These are phyloP conservation scores for Monosporascus sp. DNA, from an alignment of 2,329 filamentous ascomycete genomes.

Conservation along the genomic window DNA sequence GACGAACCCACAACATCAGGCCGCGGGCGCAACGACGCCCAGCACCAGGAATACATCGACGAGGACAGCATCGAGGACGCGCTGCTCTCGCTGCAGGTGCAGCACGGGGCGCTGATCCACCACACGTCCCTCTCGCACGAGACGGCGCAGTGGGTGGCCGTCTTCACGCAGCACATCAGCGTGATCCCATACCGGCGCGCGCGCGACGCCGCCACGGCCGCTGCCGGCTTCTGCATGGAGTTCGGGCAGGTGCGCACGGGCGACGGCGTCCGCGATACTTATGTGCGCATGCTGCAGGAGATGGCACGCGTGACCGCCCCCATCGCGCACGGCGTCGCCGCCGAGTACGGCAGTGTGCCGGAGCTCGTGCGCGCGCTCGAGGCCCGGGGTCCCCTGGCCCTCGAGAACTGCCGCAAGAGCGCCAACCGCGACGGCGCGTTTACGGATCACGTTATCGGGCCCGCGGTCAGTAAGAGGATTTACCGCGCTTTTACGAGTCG, in stretches of 20 bases:
- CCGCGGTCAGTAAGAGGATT: constrained; percentile 52
- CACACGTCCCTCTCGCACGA: constrained; percentile 57
- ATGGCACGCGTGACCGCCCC: constrained; percentile 65
- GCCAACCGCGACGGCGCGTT: constrained; percentile 52
- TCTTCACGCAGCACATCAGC: constrained; percentile 74
- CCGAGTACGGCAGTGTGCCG: constrained; percentile 52
- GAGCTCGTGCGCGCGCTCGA: constrained; percentile 56
- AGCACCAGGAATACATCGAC: constrained; percentile 47
- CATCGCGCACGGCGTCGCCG: constrained; percentile 64
- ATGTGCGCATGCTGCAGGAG: constrained; percentile 70
- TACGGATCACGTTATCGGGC: constrained; percentile 50
- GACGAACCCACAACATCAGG: constrained; percentile 12
- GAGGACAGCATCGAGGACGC: constrained; percentile 67
- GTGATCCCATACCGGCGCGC: constrained; percentile 65
- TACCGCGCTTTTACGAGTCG: constrained; percentile 46
- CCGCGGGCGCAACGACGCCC: constrained; percentile 35
- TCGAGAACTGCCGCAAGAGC: constrained; percentile 57
- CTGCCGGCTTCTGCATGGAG: constrained; percentile 73
- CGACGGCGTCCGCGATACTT: constrained; percentile 60
- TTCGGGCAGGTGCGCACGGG: constrained; percentile 69
- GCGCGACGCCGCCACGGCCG: constrained; percentile 41
- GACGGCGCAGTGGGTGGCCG: constrained; percentile 66
- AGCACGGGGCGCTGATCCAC: constrained; percentile 62
- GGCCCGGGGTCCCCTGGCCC: constrained; percentile 48
- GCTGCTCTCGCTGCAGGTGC: constrained; percentile 63